These are phyloP conservation scores for Cyclotella baltica DNA, from an alignment of 108 stramenopile species.

Conservation along the genomic window DNA sequence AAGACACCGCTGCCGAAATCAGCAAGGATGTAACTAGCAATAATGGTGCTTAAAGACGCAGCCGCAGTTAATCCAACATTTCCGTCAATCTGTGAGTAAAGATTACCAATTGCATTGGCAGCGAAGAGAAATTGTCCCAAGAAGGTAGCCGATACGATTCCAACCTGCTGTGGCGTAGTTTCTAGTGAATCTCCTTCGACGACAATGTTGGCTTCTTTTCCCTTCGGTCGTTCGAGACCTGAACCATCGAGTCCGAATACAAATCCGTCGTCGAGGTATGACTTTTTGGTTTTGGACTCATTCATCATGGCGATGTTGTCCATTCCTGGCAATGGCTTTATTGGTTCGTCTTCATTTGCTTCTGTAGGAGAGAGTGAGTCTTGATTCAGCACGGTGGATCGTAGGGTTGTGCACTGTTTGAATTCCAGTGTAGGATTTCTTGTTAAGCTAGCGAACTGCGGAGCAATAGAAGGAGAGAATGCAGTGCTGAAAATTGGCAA, in stretches of 20 bases:
- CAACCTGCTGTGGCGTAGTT: constrained; percentile 73
- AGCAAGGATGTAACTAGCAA: constrained; percentile 70
- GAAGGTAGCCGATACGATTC: constrained; percentile 66
- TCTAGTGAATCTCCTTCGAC: constrained; percentile 83
- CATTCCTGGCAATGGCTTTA: constrained; percentile 4
- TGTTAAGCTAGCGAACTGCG: not conserved
- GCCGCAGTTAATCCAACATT: constrained; percentile 46
- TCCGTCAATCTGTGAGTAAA: constrained; percentile 44
- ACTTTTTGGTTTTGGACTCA: constrained; percentile 31
- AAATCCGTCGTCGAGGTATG: constrained; percentile 80
- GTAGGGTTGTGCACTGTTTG: not conserved
- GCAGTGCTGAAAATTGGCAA: not conserved
- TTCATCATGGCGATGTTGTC: not conserved
- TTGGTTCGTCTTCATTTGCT: not conserved
- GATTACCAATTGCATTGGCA: constrained; percentile 33
- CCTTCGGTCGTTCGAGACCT: constrained; percentile 81
- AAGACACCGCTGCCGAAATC: constrained; percentile 91
- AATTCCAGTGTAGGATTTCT: not conserved
- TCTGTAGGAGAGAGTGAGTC: not conserved
- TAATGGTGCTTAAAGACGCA: constrained; percentile 42
- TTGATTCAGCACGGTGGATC: not conserved
- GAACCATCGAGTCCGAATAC: constrained; percentile 85
- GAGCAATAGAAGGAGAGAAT: not conserved
- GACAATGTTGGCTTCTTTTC: constrained; percentile 65
- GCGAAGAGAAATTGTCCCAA: constrained; percentile 62